A percentile compares a stretch with the other conserved stretches of the same genome.
Evolutionary conservation across 1,284 basidiomycete species (phyloP).

Genomic region (Thecaphora thlaspeos): DNA sequence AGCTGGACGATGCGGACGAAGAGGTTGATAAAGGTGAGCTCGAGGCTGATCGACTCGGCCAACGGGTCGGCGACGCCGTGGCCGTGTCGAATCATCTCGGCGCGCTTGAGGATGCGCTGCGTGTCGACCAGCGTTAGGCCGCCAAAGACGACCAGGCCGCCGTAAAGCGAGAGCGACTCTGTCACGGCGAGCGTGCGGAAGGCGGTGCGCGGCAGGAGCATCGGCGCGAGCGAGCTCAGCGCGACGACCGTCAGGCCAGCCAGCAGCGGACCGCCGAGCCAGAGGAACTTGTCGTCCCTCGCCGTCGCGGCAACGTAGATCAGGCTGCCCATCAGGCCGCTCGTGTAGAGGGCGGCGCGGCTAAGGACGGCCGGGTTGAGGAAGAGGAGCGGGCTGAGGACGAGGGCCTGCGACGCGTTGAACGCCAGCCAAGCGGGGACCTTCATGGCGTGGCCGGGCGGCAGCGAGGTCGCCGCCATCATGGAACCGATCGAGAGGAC

Average conservation of each 20-base stretch:
- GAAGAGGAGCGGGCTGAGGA: slow-evolving; percentile 71
- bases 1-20: slow-evolving; percentile 77
- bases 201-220: slow-evolving; percentile 75
- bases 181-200: slow-evolving; percentile 73
- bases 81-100: slow-evolving; percentile 72
- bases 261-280: slow-evolving; percentile 68
- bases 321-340: slow-evolving; percentile 75
- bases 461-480: slow-evolving; percentile 55
- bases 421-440: slow-evolving; percentile 64
- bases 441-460: slow-evolving; percentile 57
- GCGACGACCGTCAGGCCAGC: slow-evolving; percentile 81
- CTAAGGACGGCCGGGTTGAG: slow-evolving; percentile 78
- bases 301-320: slow-evolving; percentile 88
- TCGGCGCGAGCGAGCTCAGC: slow-evolving; percentile 77
- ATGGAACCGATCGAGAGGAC: slow-evolving; percentile 61
- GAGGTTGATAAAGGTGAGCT: slow-evolving; percentile 78
- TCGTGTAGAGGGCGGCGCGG: slow-evolving; percentile 84
- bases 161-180: slow-evolving; percentile 74
- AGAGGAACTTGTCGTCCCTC: slow-evolving; percentile 77
- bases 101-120: slow-evolving; percentile 76
- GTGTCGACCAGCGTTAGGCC: slow-evolving; percentile 85
- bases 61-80: slow-evolving; percentile 80
- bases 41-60: slow-evolving; percentile 71
- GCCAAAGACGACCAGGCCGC: slow-evolving; percentile 81
- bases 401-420: slow-evolving; percentile 79